Conservation (phyloP, 352 stramenopile species). For the Pseudoperonospora humuli region DNA sequence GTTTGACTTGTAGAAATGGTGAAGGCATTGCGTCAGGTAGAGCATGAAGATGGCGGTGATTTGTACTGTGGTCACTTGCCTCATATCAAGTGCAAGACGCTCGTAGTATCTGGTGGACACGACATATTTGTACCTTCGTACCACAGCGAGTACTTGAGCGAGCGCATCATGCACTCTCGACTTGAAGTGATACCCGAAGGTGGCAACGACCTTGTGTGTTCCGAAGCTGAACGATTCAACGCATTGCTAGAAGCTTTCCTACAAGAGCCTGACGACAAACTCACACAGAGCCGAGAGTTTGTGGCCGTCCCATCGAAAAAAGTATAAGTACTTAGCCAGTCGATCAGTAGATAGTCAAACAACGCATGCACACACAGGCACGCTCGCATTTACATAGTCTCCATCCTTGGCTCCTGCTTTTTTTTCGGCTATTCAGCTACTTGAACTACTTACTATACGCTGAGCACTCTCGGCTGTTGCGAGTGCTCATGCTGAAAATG, state of each 20-base stretch:
- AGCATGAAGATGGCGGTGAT: conserved; percentile 49
- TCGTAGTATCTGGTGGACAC: conserved; percentile 53
- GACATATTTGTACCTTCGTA: conserved; percentile 60
- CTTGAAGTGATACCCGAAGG: conserved; percentile 47
- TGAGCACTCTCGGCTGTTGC: background rate
- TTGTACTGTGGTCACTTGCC: conserved; percentile 63
- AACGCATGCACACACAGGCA: conserved; percentile 11
- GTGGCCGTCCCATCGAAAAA: conserved; percentile 44
- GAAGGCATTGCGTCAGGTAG: conserved; percentile 34
- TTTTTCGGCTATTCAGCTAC: conserved; percentile 20
- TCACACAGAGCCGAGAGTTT: conserved; percentile 76
- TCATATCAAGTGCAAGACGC: conserved; percentile 77
- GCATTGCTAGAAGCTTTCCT: conserved; percentile 52
- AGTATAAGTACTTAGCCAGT: background rate
- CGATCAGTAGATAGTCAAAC: conserved; percentile 12
- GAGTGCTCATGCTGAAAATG: conserved; percentile 23
- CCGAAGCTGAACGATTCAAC: conserved; percentile 48
- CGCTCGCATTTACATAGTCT: conserved; percentile 30
- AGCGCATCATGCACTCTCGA: conserved; percentile 79
- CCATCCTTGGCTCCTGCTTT: conserved; percentile 12
- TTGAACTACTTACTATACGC: conserved; percentile 32
- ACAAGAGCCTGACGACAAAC: conserved; percentile 69
- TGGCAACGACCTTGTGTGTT: conserved; percentile 51
- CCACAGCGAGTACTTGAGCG: conserved; percentile 78
- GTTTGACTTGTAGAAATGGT: conserved; percentile 39